Evolutionary conservation across 495 filamentous ascomycete genomes (phyloP).

Genomic region (Peziza echinospora): DNA sequence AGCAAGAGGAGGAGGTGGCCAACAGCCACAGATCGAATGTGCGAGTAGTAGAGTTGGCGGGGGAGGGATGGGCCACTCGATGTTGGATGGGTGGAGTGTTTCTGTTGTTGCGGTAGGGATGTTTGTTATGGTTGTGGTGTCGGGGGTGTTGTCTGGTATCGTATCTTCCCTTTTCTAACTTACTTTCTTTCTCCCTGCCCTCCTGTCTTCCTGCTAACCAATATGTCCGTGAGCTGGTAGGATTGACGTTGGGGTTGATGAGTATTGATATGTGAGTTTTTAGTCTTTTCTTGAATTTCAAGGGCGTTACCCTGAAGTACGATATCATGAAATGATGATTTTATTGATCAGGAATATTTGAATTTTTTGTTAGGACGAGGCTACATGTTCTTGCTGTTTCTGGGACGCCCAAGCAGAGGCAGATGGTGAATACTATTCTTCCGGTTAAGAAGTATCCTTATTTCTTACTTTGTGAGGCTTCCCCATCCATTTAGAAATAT

Average conservation of each 20-base stretch:
- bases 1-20: no score
- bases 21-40: no score
- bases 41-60: no score
- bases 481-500: no score
- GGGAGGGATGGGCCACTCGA: not conserved
- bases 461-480: not conserved
- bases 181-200: no score
- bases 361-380: not conserved
- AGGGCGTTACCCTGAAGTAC: no score
- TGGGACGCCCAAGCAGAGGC: not conserved
- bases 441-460: not conserved
- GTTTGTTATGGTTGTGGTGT: not conserved
- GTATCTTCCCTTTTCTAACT: not conserved
- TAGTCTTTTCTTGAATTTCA: not conserved
- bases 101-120: not conserved
- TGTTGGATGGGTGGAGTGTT: not conserved
- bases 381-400: not conserved
- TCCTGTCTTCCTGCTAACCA: not conserved
- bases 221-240: not conserved
- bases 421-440: not conserved
- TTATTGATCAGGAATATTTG: not conserved
- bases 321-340: no score
- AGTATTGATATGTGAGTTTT: not conserved
- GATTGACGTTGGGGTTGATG: not conserved
- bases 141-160: not conserved